These are phyloP conservation scores for Aciculoconidium aculeatum DNA, from an alignment of 805 yeast species.

Conservation along the genomic window DNA sequence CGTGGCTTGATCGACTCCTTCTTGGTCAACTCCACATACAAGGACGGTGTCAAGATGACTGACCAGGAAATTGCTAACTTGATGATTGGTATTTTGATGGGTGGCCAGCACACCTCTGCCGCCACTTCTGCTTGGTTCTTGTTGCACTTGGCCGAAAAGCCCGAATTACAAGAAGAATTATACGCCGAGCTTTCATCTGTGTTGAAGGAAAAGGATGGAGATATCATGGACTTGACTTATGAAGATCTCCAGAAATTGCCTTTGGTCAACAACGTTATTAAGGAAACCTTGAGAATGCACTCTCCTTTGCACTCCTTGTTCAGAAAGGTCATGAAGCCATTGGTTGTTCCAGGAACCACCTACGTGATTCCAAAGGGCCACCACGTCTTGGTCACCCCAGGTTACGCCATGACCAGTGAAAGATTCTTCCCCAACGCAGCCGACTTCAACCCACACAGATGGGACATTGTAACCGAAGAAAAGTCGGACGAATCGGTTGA, in stretches of 20 bases:
- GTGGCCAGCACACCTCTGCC: slow-evolving; percentile 98
- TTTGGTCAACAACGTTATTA: slow-evolving; percentile 73
- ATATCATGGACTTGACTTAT: slow-evolving; percentile 56
- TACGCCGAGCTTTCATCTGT: slow-evolving; percentile 68
- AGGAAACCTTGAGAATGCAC: slow-evolving; percentile 93
- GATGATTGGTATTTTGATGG: slow-evolving; percentile 94
- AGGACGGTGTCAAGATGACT: slow-evolving; percentile 91
- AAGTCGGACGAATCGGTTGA: slow-evolving; percentile 48
- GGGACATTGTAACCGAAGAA: slow-evolving; percentile 40
- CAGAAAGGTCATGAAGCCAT: slow-evolving; percentile 77
- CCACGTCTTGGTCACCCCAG: slow-evolving; percentile 89
- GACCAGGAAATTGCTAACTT: slow-evolving; percentile 92
- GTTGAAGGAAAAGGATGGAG: slow-evolving; percentile 37
- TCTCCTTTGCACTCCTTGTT: slow-evolving; percentile 94
- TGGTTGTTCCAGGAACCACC: slow-evolving; percentile 72
- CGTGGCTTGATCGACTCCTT: slow-evolving; percentile 88
- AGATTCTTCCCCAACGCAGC: slow-evolving; percentile 73
- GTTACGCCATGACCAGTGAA: slow-evolving; percentile 75
- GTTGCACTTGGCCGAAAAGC: slow-evolving; percentile 83
- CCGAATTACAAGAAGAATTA: slow-evolving; percentile 77
- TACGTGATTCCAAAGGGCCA: slow-evolving; percentile 87
- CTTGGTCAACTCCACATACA: slow-evolving; percentile 77
- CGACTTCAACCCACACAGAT: slow-evolving; percentile 79
- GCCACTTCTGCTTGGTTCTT: slow-evolving; percentile 94
- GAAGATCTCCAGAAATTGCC: slow-evolving; percentile 82